Evolutionary conservation across 2,329 filamentous ascomycete species (phyloP), one percentile per base, ranked within the genome.

Genomic region (Pseudofabraea citricarpa): DNA sequence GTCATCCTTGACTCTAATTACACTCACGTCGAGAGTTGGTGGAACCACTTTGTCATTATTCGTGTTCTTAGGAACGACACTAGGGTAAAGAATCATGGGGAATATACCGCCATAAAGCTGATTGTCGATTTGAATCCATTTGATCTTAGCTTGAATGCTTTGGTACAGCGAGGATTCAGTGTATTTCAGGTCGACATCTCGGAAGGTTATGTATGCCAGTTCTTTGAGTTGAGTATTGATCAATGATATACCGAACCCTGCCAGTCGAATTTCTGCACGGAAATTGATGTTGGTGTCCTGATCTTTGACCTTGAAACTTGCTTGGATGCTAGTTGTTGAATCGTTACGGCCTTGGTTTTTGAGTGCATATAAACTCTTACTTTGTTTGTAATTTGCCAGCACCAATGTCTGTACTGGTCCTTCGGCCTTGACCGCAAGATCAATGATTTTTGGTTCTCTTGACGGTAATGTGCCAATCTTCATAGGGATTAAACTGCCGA

Each of bases 41-140:
- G 97, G 93, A 1, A 90, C 85, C 52, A 97, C 93, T 61, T 95
- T 93, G 64, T 98, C 93, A 59, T 93, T 90, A 10, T 37, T 26
- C 2, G 89, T 90, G 52, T 90, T 93, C 74, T 97, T 97, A 1
- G 93, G 91, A 13, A 98, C 93, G 8, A 98, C 93, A 66, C 90
- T 96, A 5, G 93, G 93, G 62, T 98, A 98, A 45, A 98, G 74
- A 22, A 98, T 81, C 68, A 98, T 95, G 0, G 93, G 93, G 74
- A 98, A 98, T 55, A 98, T 90, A 20, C 94, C 93, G 21, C 94
- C 94, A 58, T 98, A 98, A 12, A 98, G 79, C 64, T 98, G 93
- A 56, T 98, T 98, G 66, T 98, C 93, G 55, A 98, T 87, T 65
- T 98, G 93, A 21, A 98, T 93, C 94, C 94, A 98, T 64, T 98